Percentiles rank a stretch among this genome's conserved stretches.
Conservation (phyloP, 2,329 filamentous ascomycete species). For the Xenosphaeropsis pyriputrescens region DNA sequence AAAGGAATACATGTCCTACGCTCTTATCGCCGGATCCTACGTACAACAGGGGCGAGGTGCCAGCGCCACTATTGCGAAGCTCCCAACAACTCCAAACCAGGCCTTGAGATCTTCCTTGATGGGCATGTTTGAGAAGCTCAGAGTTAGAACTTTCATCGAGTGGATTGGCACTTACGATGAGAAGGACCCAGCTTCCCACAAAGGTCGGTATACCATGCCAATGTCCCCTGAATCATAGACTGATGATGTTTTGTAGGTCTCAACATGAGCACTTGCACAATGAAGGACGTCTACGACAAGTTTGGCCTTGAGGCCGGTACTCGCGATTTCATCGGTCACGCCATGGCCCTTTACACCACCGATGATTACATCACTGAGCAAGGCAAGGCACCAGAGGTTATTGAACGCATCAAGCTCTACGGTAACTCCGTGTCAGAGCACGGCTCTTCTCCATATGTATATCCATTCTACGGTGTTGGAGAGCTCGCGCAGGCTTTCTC, state of each 20-base stretch:
- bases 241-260: constrained; percentile 42
- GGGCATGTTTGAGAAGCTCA: constrained; percentile 94
- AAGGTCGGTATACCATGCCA: constrained; percentile 42
- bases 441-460: constrained; percentile 98
- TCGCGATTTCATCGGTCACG: constrained; percentile 92
- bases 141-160: constrained; percentile 92
- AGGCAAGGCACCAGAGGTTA: constrained; percentile 67
- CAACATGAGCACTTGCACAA: constrained; percentile 63
- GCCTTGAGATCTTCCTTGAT: constrained; percentile 86
- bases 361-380: constrained; percentile 69
- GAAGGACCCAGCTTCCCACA: constrained; percentile 74
- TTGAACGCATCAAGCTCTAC: constrained; percentile 88
- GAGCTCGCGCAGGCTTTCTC: constrained; percentile 97
- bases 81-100: constrained; percentile 84
- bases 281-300: constrained; percentile 99
- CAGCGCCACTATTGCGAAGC: constrained; percentile 90
- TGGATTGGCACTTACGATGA: constrained; percentile 81
- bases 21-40: constrained; percentile 89
- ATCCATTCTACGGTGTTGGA: constrained; percentile 92
- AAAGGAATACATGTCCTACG: constrained; percentile 80
- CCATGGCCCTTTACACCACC: constrained; percentile 90
- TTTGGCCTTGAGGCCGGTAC: constrained; percentile 83
- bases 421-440: constrained; percentile 96
- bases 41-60: constrained; percentile 76
- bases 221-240: not conserved